Base-by-base conservation (phyloP, 164 flowering plant species). In the Houttuynia cordata region DNA sequence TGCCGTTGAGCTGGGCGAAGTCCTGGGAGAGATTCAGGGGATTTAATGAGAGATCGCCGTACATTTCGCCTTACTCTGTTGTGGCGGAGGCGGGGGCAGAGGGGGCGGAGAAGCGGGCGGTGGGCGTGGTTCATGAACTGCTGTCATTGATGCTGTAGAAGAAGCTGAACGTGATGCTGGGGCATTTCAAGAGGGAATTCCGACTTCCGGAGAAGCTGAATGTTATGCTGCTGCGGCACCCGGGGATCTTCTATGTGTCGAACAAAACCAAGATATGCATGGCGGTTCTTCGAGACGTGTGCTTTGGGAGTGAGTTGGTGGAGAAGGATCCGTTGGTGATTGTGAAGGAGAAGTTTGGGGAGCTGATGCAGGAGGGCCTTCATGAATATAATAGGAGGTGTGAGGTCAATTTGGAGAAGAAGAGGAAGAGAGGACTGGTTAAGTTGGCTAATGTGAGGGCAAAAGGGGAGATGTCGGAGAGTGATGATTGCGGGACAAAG, bases 271-370 rank as follows among this genome's bases (percentile, higher is more conserved):
- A 78, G 74, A 82, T 80, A 62, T 80, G 88, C 62, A 94, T 96
- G 8, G 93, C 86, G 68, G 75, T 91, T 59, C 96, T 94, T 59
- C 76, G 96, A 70, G 97, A 91, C 69, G 88, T 74, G 19, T 94
- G 86, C 64, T 59, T 66, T 63, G 97, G 95, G 17, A 76, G 87
- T 9, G 82, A 80, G 57, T 56, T 94, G 76, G 69, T 87, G 54
- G 77, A 81, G 37, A 88, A 91, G 74, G 99, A 94, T 65, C 96
- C 96, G 0, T 80, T 94, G 37, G 91, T 94, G 30, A 74, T 76
- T 56, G 91, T 82, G 70, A 94, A 94, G 79, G 95, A 94, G 30
- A 88, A 84, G 64, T 88, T 85, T 75, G 97, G 97, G 51, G 96
- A 84, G 69, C 64, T 94, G 70, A 94, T 94, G 96, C 93, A 83